A percentile compares a stretch with the other conserved stretches of the same genome.
Conservation (phyloP, 345 rosid species). For the Boechera stricta region DNA sequence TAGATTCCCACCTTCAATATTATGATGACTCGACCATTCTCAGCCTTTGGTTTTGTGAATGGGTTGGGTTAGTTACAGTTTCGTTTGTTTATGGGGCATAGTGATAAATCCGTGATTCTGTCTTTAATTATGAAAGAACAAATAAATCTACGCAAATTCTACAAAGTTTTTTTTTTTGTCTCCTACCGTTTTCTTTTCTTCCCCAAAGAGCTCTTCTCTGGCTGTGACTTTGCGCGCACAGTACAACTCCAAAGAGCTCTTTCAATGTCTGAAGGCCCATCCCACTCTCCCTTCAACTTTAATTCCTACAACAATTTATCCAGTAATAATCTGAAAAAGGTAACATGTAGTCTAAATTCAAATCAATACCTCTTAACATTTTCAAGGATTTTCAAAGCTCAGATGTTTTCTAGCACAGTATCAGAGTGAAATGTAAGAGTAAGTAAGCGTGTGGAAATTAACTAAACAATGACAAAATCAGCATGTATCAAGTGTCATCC, state of each 20-base stretch:
- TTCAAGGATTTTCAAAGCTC: neutral
- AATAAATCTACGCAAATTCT: neutral
- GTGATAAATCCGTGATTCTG: neutral
- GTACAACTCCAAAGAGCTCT: constrained; percentile 85
- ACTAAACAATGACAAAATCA: neutral
- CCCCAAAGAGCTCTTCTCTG: constrained; percentile 50
- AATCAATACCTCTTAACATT: constrained; percentile 1
- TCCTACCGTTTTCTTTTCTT: constrained; percentile 72
- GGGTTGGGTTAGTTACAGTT: neutral
- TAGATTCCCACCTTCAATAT: too few species aligned
- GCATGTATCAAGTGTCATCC: neutral
- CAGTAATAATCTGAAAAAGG: neutral
- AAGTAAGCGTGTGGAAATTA: neutral
- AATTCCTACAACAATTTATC: constrained; percentile 57
- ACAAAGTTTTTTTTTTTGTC: neutral
- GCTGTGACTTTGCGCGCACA: constrained; percentile 45
- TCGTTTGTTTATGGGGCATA: too few species aligned
- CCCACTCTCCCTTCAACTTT: constrained; percentile 56
- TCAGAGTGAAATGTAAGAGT: neutral
- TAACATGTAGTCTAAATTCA: neutral
- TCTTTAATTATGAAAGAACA: neutral
- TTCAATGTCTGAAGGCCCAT: constrained; percentile 82
- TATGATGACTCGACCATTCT: neutral
- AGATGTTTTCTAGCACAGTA: neutral
- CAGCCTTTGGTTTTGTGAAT: neutral